Conservation (phyloP, 2,329 filamentous ascomycete genomes). For the Seiridium cupressi region DNA sequence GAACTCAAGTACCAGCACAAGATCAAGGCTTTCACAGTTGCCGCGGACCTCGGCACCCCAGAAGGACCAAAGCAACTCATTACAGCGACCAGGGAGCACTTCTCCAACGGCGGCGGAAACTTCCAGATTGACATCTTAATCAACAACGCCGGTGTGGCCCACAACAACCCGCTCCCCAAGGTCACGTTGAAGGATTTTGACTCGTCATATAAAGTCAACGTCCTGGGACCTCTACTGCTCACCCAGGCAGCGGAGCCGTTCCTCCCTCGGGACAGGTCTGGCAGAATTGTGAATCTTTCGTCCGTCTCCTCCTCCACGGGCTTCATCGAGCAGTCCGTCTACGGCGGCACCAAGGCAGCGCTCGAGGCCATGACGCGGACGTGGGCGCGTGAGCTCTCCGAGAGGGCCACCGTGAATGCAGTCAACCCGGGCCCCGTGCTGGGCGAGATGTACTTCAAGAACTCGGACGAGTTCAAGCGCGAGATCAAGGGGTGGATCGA, state of each 20-base stretch:
- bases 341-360: slow-evolving; percentile 57
- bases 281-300: slow-evolving; percentile 54
- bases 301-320: slow-evolving; percentile 53
- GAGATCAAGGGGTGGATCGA: slow-evolving; percentile 41
- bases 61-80: slow-evolving; percentile 61
- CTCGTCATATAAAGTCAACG: slow-evolving; percentile 74
- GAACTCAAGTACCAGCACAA: slow-evolving; percentile 55
- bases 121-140: slow-evolving; percentile 79
- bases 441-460: slow-evolving; percentile 49
- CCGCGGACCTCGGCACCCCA: slow-evolving; percentile 68
- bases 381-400: slow-evolving; percentile 55
- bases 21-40: slow-evolving; percentile 60
- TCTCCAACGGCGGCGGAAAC: slow-evolving; percentile 36
- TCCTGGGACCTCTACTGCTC: slow-evolving; percentile 75
- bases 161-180: slow-evolving; percentile 64
- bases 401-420: slow-evolving; percentile 53
- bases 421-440: slow-evolving; percentile 57
- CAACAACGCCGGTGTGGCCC: slow-evolving; percentile 77
- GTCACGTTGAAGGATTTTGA: slow-evolving; percentile 66
- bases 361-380: slow-evolving; percentile 59
- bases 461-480: slow-evolving; percentile 39
- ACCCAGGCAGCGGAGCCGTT: slow-evolving; percentile 70
- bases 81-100: slow-evolving; percentile 55
- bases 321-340: slow-evolving; percentile 54
- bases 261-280: slow-evolving; percentile 66